A percentile compares a stretch with the other conserved stretches of the same genome.
Evolutionary conservation across 2,329 filamentous ascomycete genomes (phyloP).

Genomic region (Capronia epimyces): DNA sequence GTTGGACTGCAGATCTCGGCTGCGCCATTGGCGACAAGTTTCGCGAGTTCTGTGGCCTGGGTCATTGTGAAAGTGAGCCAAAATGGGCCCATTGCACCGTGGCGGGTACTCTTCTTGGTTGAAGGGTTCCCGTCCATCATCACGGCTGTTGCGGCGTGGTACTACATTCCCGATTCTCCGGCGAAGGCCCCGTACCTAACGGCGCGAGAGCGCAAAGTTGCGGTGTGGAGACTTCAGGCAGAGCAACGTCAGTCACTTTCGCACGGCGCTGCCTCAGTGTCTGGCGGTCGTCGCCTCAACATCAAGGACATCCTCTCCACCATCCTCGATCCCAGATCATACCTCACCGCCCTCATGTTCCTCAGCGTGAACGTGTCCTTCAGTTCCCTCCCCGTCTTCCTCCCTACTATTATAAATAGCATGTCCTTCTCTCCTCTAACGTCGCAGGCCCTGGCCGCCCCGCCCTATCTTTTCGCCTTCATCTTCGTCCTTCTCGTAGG

Average conservation of each 20-base stretch:
- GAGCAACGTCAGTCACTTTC: constrained; percentile 14
- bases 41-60: constrained; percentile 73
- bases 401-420: constrained; percentile 66
- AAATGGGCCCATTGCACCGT: constrained; percentile 65
- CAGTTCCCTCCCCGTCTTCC: constrained; percentile 78
- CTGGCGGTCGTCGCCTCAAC: constrained; percentile 5
- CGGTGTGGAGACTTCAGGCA: constrained; percentile 52
- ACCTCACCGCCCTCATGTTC: constrained; percentile 75
- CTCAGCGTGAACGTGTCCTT: constrained; percentile 86
- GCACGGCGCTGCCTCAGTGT: not conserved
- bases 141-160: constrained; percentile 67
- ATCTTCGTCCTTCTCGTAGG: constrained; percentile 59
- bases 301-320: constrained; percentile 25
- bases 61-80: constrained; percentile 65
- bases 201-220: constrained; percentile 61
- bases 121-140: constrained; percentile 81
- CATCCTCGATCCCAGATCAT: constrained; percentile 59
- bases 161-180: constrained; percentile 70
- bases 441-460: constrained; percentile 73
- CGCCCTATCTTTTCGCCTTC: constrained; percentile 75
- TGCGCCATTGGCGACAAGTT: constrained; percentile 56
- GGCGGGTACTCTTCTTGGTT: constrained; percentile 77
- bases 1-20: constrained; percentile 83
- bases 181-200: constrained; percentile 60
- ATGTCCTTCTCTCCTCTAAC: constrained; percentile 61